Base-by-base conservation (phyloP, 331 rosid species). In the Cydonia oblonga region DNA sequence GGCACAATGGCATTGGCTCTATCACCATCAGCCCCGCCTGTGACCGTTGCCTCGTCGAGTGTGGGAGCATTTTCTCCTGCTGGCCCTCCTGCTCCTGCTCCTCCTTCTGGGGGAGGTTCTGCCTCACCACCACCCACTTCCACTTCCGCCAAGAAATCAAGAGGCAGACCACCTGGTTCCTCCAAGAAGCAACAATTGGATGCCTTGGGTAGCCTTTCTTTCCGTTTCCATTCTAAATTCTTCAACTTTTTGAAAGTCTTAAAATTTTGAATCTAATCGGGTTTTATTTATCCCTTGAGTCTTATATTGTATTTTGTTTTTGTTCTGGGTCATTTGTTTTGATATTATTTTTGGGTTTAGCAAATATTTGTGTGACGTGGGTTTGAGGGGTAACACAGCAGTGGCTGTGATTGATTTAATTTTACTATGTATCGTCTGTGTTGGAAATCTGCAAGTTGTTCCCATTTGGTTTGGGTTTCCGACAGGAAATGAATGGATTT, bases 1-100 rank as follows among this genome's bases (percentile, higher is more conserved):
- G 92, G 86, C 52, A 64, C 81, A 68, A 81, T 86, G 89, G 60
- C 85, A 14, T 3, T 84, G 83, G 68, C 67, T 57, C 69, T 81
- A 49, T 54, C 76, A 11, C 66, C 81, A 16, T n/a, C 76, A 3
- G 65, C 75, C 20, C 81, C 79, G 9, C 26, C 72, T 32, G 74
- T 58, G 9, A 2, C 73, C 14, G 75, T 69, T 10, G 40, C 49
- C 68, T 87, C 73, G 54, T 40, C 85, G 15, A 58, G 78, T n/a
- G 88, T 80, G 1, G 86, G 75, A 59, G n/a, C 64, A 1, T 83
- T 82, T 38, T 57, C 87, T 5, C 28, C 28, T 26, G 28, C 28
- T 5, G 51, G 69, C 7, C 6, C 75, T 40, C 58, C 82, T 72
- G 63, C 87, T 14, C 66, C 84, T 9, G 54, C 71, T 6, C 16